Evolutionary conservation across 805 yeast species (phyloP).

Genomic region (Pachysolen tannophilus): DNA sequence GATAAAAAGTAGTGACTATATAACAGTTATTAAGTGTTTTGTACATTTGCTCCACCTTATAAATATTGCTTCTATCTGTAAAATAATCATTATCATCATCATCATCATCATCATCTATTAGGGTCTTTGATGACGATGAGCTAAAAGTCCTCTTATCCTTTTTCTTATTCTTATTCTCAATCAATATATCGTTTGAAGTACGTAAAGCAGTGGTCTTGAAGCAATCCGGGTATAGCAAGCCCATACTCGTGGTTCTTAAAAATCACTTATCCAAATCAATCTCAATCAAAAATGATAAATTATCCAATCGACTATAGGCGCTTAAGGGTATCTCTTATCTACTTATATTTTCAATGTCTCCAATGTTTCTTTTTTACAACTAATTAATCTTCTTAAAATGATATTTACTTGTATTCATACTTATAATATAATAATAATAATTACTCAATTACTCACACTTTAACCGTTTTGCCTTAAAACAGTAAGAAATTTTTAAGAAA

Average conservation of each 20-base stretch:
- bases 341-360: too few relatives aligned
- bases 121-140: slow-evolving; percentile 10
- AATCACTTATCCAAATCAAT: too few relatives aligned
- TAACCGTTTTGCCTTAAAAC: too few relatives aligned
- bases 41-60: slow-evolving; percentile 10
- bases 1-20: slow-evolving; percentile 5
- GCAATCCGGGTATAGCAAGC: slow-evolving; percentile 21
- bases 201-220: slow-evolving; percentile 14
- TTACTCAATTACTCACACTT: too few relatives aligned
- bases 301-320: too few relatives aligned
- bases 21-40: slow-evolving; percentile 9
- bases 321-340: too few relatives aligned
- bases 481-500: too few relatives aligned
- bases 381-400: too few relatives aligned
- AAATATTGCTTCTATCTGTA: slow-evolving; percentile 12
- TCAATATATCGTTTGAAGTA: background rate
- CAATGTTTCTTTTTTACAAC: too few relatives aligned
- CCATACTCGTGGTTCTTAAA: slow-evolving; percentile 18
- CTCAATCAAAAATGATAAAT: too few relatives aligned
- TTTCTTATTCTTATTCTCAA: background rate
- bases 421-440: too few relatives aligned
- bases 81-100: slow-evolving; percentile 15
- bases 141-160: slow-evolving; percentile 5
- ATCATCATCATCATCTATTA: slow-evolving; percentile 10
- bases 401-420: too few relatives aligned